Evolutionary conservation across 148 eudicot genomes (phyloP).

Genomic region (Vaccinium darrowii): DNA sequence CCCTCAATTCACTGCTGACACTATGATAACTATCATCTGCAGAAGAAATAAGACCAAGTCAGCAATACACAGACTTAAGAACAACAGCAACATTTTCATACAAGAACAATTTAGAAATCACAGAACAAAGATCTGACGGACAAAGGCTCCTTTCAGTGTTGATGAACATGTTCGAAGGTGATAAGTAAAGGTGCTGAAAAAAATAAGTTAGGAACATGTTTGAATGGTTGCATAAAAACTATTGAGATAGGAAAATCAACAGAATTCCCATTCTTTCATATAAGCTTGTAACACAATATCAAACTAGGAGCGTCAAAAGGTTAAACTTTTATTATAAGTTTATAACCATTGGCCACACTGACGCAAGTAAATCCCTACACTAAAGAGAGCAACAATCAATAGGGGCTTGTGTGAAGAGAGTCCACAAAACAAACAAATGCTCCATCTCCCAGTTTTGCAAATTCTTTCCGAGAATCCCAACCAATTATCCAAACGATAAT

Average conservation of each 20-base stretch:
- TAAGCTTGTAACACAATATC: neutral
- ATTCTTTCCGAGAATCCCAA: neutral
- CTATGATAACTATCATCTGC: slow-evolving; percentile 78
- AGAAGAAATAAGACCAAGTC: slow-evolving; percentile 20
- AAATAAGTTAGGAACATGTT: neutral
- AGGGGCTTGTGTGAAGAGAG: neutral
- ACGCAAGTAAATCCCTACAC: neutral
- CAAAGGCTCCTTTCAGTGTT: neutral
- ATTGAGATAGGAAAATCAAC: neutral
- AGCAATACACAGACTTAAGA: neutral
- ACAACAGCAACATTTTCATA: neutral
- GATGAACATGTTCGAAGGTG: neutral
- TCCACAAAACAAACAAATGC: neutral
- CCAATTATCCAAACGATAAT: neutral
- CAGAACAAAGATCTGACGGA: neutral
- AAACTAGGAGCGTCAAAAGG: neutral
- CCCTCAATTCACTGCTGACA: slow-evolving; percentile 72
- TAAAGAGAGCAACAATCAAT: neutral
- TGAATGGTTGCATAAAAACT: neutral
- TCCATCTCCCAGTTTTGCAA: neutral
- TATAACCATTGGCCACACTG: neutral
- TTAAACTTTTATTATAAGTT: neutral
- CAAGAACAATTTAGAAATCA: neutral
- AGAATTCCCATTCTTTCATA: neutral
- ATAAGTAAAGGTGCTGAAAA: neutral